Conservation (phyloP, 2,329 filamentous ascomycete genomes). For the Canariomyces notabilis region DNA sequence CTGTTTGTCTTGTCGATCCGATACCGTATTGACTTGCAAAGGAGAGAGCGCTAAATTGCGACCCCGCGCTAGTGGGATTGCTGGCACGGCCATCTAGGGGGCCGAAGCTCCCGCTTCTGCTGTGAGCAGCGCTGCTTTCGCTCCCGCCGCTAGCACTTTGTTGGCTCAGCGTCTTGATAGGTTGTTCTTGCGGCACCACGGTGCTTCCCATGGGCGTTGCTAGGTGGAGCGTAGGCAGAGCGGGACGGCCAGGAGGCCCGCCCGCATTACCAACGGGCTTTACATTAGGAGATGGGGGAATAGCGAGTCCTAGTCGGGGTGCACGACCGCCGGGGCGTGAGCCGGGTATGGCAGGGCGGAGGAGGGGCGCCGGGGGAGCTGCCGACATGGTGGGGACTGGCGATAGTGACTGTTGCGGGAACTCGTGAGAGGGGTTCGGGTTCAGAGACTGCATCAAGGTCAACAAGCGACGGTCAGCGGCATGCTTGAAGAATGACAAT, state of each 20-base stretch:
- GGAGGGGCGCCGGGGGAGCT: conserved; percentile 63
- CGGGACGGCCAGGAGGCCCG: conserved; percentile 47
- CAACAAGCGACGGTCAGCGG: conserved; percentile 8
- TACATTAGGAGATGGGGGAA: conserved; percentile 78
- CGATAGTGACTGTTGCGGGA: conserved; percentile 29
- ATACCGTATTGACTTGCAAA: conserved; percentile 72
- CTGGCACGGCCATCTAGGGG: conserved; percentile 69
- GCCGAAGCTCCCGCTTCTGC: conserved; percentile 78
- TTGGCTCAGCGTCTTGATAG: conserved; percentile 46
- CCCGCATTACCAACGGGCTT: conserved; percentile 63
- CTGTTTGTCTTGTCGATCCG: conserved; percentile 58
- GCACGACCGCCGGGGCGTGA: conserved; percentile 58
- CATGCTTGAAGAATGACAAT: neutral
- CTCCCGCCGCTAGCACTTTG: conserved; percentile 69
- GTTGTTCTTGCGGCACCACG: conserved; percentile 64
- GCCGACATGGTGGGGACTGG: conserved; percentile 58
- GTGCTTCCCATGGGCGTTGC: conserved; percentile 81
- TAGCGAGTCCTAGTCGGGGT: conserved; percentile 80
- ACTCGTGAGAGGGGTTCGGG: conserved; percentile 14
- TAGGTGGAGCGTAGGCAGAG: conserved; percentile 74
- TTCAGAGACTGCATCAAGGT: conserved; percentile 15
- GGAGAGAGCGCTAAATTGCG: conserved; percentile 76
- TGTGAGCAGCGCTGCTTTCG: conserved; percentile 73
- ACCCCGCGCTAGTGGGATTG: conserved; percentile 81
- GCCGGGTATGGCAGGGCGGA: conserved; percentile 77